Conservation (phyloP, 768 basidiomycete species). For the Leccinum boreale region DNA sequence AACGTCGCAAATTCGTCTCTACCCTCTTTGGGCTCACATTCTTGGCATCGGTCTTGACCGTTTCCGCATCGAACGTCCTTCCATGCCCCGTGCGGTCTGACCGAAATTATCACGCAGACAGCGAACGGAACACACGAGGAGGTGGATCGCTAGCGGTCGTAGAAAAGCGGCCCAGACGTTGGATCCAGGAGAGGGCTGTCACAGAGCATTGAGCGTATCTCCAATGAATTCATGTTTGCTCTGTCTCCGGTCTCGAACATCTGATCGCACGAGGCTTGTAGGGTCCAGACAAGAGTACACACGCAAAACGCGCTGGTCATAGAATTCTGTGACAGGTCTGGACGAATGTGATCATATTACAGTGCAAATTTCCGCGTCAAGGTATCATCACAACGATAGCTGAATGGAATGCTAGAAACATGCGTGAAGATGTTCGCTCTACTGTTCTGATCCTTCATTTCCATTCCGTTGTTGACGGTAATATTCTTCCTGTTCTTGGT, state of each 20-base stretch:
- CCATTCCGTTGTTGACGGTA: conserved; percentile 40
- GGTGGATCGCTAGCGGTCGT: conserved; percentile 37
- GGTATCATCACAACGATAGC: conserved; percentile 20
- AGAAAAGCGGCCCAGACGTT: conserved; percentile 66
- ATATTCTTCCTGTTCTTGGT: conserved; percentile 58
- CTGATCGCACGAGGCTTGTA: neutral
- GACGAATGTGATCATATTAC: conserved; percentile 26
- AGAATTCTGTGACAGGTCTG: conserved; percentile 18
- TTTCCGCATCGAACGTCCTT: conserved; percentile 73
- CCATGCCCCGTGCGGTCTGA: conserved; percentile 74
- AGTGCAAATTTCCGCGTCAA: conserved; percentile 28
- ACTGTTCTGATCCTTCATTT: conserved; percentile 11
- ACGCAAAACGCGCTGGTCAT: conserved; percentile 15
- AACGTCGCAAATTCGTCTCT: conserved; percentile 70
- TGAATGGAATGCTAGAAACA: conserved; percentile 1
- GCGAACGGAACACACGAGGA: conserved; percentile 32
- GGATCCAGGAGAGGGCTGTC: conserved; percentile 71
- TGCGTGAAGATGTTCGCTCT: conserved; percentile 17
- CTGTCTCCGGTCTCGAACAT: neutral
- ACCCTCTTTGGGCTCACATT: conserved; percentile 81
- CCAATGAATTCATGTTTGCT: neutral
- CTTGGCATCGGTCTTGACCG: conserved; percentile 73
- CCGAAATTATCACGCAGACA: conserved; percentile 58
- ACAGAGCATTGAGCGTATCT: conserved; percentile 13
- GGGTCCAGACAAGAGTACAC: neutral